phyloP scores from a whole-genome alignment of 805 yeast species.

The Dipodascopsis tothii region DNA sequence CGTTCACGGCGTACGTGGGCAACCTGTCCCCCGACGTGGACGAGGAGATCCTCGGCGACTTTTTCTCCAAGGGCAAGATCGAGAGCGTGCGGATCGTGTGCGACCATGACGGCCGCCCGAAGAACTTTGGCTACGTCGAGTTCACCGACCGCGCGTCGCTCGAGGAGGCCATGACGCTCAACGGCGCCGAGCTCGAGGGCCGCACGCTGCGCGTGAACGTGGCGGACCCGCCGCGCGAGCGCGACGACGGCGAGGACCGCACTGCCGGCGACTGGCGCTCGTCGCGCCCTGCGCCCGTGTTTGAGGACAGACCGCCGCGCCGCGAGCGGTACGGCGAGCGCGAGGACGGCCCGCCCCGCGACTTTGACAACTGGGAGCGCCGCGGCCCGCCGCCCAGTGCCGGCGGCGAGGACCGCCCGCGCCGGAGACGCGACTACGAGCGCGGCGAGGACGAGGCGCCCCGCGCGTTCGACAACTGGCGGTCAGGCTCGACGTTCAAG shows the following conservation, averaged over 20 bases:
- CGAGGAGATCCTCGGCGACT: constrained; percentile 45
- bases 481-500: constrained; percentile 27
- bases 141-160: constrained; percentile 75
- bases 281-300: constrained; percentile 44
- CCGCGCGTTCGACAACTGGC: constrained; percentile 29
- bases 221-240: constrained; percentile 45
- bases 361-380: constrained; percentile 34
- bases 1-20: constrained; percentile 81
- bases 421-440: neutral
- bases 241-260: constrained; percentile 13
- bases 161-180: constrained; percentile 61
- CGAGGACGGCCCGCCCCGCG: constrained; percentile 40
- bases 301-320: constrained; percentile 40
- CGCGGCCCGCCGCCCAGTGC: constrained; percentile 27
- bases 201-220: constrained; percentile 67
- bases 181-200: constrained; percentile 64
- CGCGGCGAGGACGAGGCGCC: constrained; percentile 7
- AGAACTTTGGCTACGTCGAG: constrained; percentile 86
- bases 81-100: constrained; percentile 64
- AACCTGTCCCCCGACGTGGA: constrained; percentile 76
- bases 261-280: constrained; percentile 25
- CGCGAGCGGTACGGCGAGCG: neutral
- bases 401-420: constrained; percentile 9
- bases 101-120: constrained; percentile 48
- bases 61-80: constrained; percentile 39